Evolutionary conservation across 768 basidiomycete genomes (phyloP).

Genomic region (Agaricus sinodeliciosus): DNA sequence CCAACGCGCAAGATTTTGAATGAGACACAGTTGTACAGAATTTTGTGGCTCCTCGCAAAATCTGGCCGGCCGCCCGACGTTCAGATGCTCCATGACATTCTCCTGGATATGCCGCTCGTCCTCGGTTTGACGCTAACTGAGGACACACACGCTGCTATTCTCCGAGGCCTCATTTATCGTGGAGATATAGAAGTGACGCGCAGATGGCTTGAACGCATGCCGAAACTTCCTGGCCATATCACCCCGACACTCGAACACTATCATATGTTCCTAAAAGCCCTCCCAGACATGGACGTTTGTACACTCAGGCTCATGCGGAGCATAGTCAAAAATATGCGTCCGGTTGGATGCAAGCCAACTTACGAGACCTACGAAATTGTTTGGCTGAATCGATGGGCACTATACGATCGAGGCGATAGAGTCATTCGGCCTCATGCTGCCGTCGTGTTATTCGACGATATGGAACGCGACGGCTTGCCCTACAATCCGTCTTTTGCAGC

Average conservation of each 20-base stretch:
- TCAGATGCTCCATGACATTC: conserved; percentile 46
- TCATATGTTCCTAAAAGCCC: conserved; percentile 43
- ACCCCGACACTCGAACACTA: conserved; percentile 47
- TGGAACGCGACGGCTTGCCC: conserved; percentile 35
- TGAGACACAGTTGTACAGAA: conserved; percentile 27
- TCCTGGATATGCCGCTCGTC: conserved; percentile 39
- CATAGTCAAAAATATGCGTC: conserved; percentile 11
- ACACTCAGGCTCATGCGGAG: conserved; percentile 25
- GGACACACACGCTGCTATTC: conserved; percentile 42
- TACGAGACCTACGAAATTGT: conserved; percentile 43
- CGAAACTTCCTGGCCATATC: conserved; percentile 37
- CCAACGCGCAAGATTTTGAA: conserved; percentile 8
- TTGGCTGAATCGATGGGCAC: conserved; percentile 34
- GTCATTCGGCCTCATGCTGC: conserved; percentile 28
- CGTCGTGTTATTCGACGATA: conserved; percentile 36
- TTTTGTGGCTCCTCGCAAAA: conserved; percentile 39
- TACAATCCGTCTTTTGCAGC: conserved; percentile 36
- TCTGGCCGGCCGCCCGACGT: conserved; percentile 50
- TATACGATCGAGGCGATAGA: conserved; percentile 20
- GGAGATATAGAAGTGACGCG: conserved; percentile 37
- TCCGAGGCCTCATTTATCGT: conserved; percentile 40
- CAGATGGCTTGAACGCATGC: conserved; percentile 50
- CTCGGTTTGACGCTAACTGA: conserved; percentile 39
- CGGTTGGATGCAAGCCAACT: conserved; percentile 28
- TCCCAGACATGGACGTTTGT: conserved; percentile 18